These are phyloP conservation scores for Hygrophorus russula DNA, from an alignment of 768 basidiomycete species.

Conservation along the genomic window DNA sequence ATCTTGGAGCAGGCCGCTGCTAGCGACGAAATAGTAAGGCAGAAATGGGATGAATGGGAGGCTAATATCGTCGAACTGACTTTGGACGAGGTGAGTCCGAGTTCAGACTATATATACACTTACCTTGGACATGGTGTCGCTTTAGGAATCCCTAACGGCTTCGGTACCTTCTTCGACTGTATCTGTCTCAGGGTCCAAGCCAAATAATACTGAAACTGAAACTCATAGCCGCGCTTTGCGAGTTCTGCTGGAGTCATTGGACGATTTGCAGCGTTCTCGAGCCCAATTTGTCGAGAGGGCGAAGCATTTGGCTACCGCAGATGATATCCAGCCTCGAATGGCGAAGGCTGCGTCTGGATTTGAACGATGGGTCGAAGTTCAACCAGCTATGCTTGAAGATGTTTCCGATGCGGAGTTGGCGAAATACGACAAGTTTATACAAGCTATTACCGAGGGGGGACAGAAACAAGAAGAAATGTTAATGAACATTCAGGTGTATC, in stretches of 20 bases:
- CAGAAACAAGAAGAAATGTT: slow-evolving; percentile 57
- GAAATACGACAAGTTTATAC: slow-evolving; percentile 73
- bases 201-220: slow-evolving; percentile 38
- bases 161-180: slow-evolving; percentile 58
- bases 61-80: slow-evolving; percentile 58
- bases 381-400: slow-evolving; percentile 83
- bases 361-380: slow-evolving; percentile 56
- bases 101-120: not conserved
- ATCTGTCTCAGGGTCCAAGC: slow-evolving; percentile 18
- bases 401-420: slow-evolving; percentile 66
- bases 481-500: slow-evolving; percentile 52
- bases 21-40: slow-evolving; percentile 66
- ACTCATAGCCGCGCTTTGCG: slow-evolving; percentile 62
- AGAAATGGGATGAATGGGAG: slow-evolving; percentile 89
- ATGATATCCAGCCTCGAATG: slow-evolving; percentile 67
- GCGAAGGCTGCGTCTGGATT: slow-evolving; percentile 54
- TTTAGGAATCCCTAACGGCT: slow-evolving; percentile 52
- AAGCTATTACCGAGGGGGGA: slow-evolving; percentile 40
- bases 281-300: slow-evolving; percentile 55
- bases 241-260: slow-evolving; percentile 66
- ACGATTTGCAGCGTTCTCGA: slow-evolving; percentile 54
- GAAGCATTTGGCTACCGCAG: slow-evolving; percentile 45
- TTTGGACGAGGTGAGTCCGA: slow-evolving; percentile 47
- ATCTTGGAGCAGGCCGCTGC: slow-evolving; percentile 61
- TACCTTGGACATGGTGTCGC: not conserved